Evolutionary conservation across 2,329 filamentous ascomycete genomes (phyloP), one percentile per base, ranked within the genome.

Genomic region (Penicillium sp.): DNA sequence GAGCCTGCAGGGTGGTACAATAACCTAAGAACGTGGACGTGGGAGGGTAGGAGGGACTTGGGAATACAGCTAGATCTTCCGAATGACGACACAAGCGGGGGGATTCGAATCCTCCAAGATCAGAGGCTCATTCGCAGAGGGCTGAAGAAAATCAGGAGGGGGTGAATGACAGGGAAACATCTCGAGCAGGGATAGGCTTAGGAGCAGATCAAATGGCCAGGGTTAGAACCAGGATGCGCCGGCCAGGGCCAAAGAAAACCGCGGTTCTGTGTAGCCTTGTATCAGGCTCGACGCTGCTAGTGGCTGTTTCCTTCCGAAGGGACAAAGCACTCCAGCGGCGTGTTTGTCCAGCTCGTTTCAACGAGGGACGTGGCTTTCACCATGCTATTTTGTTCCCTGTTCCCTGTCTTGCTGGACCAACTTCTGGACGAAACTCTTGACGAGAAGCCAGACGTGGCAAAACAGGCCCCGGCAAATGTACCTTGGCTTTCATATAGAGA

Each of bases 231-330:
- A 51, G 61, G 62, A 62, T 64, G 29, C 34, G 51, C 57, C 54
- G 54, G 49, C 53, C 56, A 65, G 56, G 53, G 43, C 51, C 28
- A 59, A 65, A 64, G 46, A 58, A 56, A 44, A 28, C 51, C 55
- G 54, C 49, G 61, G 45, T 52, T 59, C 46, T 62, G 61, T 64
- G 61, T 64, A 62, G 57, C 62, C 33, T 43, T 64, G 50, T 33
- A 50, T 36, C 36, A 36, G 40, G 28, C 49, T 54, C 47, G 46
- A 48, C 18, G 50, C 45, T 44, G 55, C 59, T 40, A 59, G 43
- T 56, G 54, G 58, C 52, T 52, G 40, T 58, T 63, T 61, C 52
- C 55, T 64, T 58, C 61, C 62, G 61, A 59, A 36, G 42, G 52
- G 51, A 48, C 44, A 52, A 60, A 56, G 42, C 51, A 58, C 60